Conservation (phyloP, 345 rosid genomes). For the Melaleuca quinquenervia region DNA sequence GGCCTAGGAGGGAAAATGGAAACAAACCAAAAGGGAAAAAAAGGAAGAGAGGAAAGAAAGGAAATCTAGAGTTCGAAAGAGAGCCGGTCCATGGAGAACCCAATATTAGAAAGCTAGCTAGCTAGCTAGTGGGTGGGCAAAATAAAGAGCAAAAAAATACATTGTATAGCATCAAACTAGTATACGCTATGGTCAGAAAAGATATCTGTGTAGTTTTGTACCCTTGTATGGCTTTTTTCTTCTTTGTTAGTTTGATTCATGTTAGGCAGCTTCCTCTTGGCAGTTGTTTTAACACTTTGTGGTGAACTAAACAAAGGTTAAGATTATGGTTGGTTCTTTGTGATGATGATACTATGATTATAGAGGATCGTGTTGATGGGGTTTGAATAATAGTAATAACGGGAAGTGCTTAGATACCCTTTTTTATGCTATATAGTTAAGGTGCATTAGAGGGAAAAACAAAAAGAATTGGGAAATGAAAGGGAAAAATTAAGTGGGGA, state of each 20-base stretch:
- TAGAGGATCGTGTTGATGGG: not conserved
- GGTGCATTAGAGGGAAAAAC: conserved; percentile 1
- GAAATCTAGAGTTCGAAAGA: not conserved
- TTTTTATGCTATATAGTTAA: not conserved
- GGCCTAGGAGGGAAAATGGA: not conserved
- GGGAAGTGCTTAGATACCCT: conserved; percentile 8
- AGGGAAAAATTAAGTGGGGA: not conserved
- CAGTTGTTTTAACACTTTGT: not conserved
- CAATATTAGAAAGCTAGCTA: not conserved
- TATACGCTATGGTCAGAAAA: not conserved
- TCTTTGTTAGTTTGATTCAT: not conserved
- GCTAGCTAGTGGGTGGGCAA: not conserved
- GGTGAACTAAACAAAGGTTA: not conserved
- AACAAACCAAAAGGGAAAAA: not conserved
- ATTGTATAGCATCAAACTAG: not conserved
- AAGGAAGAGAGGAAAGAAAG: not conserved
- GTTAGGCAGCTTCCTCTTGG: not conserved
- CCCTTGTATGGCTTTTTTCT: not conserved
- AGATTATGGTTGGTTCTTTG: not conserved
- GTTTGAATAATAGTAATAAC: conserved; percentile 3
- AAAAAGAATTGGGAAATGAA: not conserved
- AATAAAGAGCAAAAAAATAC: not conserved
- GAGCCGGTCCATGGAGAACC: not conserved
- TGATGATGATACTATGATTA: conserved; percentile 18
- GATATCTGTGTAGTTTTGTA: not conserved